These are phyloP conservation scores for Sugiyamaella qingdaonensis DNA, from an alignment of 805 yeast genomes.

Conservation along the genomic window DNA sequence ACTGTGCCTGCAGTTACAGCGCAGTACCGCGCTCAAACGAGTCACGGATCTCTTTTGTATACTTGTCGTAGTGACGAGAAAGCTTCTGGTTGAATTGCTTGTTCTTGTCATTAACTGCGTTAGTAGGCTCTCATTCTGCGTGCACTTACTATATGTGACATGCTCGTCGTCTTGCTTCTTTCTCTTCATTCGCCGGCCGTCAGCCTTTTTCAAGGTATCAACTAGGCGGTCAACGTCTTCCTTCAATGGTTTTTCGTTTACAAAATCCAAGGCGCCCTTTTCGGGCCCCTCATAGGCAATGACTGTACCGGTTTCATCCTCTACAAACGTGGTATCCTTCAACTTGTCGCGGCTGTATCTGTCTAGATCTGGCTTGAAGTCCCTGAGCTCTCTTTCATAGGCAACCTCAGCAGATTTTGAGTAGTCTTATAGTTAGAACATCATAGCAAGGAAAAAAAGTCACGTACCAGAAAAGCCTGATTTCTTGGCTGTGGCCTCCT, in stretches of 20 bases:
- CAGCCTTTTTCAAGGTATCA: constrained; percentile 27
- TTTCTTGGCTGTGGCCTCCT: constrained; percentile 26
- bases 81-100: constrained; percentile 68
- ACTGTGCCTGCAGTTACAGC: not conserved
- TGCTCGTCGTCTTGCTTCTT: constrained; percentile 35
- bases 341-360: constrained; percentile 41
- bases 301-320: constrained; percentile 20
- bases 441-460: not conserved
- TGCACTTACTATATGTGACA: constrained; percentile 33
- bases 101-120: constrained; percentile 64
- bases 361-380: constrained; percentile 38
- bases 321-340: constrained; percentile 24
- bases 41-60: constrained; percentile 33
- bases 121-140: not conserved
- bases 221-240: constrained; percentile 32
- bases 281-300: constrained; percentile 18
- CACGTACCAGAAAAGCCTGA: constrained; percentile 37
- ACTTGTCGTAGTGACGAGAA: constrained; percentile 50
- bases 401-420: constrained; percentile 56
- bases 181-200: constrained; percentile 38
- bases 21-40: constrained; percentile 38
- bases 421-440: constrained; percentile 38
- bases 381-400: constrained; percentile 49
- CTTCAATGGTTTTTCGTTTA: constrained; percentile 38
- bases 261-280: constrained; percentile 22